Evolutionary conservation across 441 rosid genomes (phyloP), one percentile per base, ranked within the genome.

Genomic region (Croton setiger): DNA sequence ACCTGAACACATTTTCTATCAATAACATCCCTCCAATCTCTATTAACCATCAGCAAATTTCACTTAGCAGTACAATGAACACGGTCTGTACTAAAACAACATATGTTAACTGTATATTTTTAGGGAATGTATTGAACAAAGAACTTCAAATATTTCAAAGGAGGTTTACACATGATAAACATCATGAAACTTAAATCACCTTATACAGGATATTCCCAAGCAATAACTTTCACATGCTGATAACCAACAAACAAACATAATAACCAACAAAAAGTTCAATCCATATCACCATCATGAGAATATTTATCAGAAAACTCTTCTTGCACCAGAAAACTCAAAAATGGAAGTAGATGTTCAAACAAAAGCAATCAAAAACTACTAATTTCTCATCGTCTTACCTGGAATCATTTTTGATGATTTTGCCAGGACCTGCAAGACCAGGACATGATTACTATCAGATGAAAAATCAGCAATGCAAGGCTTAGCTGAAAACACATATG

Each of bases 331-430:
- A 60, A 39, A 6, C 27, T 37, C 23, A 11, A 18, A 3, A 41
- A 12, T 7, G 44, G 52, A 52, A 12, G 44, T 21, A 62, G 2
- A 62, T 13, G 14, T 33, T 45, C 7, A 10, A 44, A 44, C 53
- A 44, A 62, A 62, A 43, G 15, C n/a, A 62, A 62, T 23, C 52
- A 44, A 44, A 21, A 6, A 23, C 18, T 11, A 21, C 45, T 2
- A 8, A 61, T 41, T 44, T 44, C 20, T 15, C 36, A 2, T 11
- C 44, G 53, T 21, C 39, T 21, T 53, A 87, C 98, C 98, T 75
- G 97, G 98, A 84, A 93, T 93, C 98, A 91, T 89, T 81, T 93
- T 91, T 0, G 98, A 93, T 37, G 98, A 93, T 79, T 93, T 93
- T 54, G 96, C 97, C 68, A 93, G 73, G 66, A 94, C 98, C 96